Base-by-base conservation (phyloP, 441 rosid species). In the Codiaeum variegatum region DNA sequence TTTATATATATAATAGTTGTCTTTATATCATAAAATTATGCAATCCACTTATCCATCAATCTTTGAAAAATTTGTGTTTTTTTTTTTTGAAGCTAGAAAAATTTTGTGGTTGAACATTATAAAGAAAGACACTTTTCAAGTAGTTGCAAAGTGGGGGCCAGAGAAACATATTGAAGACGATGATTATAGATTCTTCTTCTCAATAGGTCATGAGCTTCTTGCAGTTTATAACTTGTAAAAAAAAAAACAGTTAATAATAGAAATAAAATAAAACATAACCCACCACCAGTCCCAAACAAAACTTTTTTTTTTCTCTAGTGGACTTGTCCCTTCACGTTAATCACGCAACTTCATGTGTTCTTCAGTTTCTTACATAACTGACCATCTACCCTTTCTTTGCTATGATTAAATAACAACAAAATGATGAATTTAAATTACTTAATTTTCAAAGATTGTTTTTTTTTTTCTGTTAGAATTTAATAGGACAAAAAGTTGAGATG, bases 171-270 rank as follows among this genome's bases (percentile, higher is more conserved):
- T 58, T 58, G 67, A 29, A 40, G 60, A 40, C 46, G 70, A 19
- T 21, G 23, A 52, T n/a, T 49, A 79, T 10, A 36, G 52, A 47
- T 40, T 60, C 40, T 47, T 49, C 73, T 58, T 49, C 71, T 58
- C 51, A 55, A 36, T 0, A 44, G 29, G 77, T 83, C 90, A 87
- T 85, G 88, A 80, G 86, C 79, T 82, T 87, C 90, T 83, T 72
- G 88, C 85, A 80, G 74, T 67, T 58, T 32, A 59, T 52, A 62
- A 78, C 73, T 66, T 72, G 74, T 52, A 38, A 49, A 69, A 76
- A 62, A 64, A 76, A 59, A 65, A 83, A 83, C 84, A 78, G 85
- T 79, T 80, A 70, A 74, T 62, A 71, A n/a, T n/a, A n/a, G n/a
- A n/a, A 19, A 46, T 44, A 44, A 44, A 71, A 71, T 42, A 65